Base-by-base conservation (phyloP, 768 basidiomycete species). In the Termitomyces bulborhizus region DNA sequence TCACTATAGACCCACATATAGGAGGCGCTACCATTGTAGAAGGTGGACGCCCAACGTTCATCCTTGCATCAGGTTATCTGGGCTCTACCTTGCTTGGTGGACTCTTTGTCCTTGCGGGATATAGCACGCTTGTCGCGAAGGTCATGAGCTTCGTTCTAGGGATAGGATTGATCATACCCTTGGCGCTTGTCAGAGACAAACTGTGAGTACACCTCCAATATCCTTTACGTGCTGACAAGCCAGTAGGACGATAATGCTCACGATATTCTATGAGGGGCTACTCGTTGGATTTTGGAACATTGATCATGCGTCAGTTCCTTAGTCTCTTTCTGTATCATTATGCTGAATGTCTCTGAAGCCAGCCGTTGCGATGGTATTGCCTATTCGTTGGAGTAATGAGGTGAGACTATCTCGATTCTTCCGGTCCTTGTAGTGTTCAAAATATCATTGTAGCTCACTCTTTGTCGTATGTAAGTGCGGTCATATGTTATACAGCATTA, bases 281-380 rank as follows among this genome's bases (percentile, higher is more conserved):
- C 75, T 98, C 46, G 81, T 98, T 54, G 94, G 91, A 0, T 90
- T 98, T 61, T 97, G 95, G 94, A 97, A 96, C 67, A 84, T 94
- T 43, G 92, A 87, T 65, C 95, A 98, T 68, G 93, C 79, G 92
- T 88, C 68, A 61, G 86, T 77, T 27, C 48, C 29, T 21, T n/a
- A 26, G 6, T 16, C 40, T 37, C 8, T 31, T 48, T 36, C 8
- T 9, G 16, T 31, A 7, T 15, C 37, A 34, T 8, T 57, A 52
- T 43, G 43, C 34, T 50, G 27, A 53, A 42, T 31, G 37, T 32
- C 26, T 3, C 43, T 64, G 15, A 60, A 94, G 85, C 42, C 84
- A 85, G 71, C 87, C 89, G 43, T 70, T 96, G 53, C 77, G 94
- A 52, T 93, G 87, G 88, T 90, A 88, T 60, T 86, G 86, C 63